phyloP scores from a whole-genome alignment of 2,329 filamentous ascomycete species.

The Botrytis porri region DNA sequence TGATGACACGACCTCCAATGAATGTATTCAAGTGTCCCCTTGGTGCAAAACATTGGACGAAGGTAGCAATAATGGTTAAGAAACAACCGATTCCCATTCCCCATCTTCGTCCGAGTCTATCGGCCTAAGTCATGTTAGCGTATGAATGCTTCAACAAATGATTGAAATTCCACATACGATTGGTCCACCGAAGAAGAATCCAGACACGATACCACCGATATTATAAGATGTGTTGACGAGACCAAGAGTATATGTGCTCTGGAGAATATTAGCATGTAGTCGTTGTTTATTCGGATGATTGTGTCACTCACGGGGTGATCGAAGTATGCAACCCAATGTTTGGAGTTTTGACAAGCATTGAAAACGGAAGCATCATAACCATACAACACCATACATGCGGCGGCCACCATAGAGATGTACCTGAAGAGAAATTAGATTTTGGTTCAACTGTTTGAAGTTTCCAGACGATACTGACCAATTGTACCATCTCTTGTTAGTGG shows the following conservation, averaged over 20 bases:
- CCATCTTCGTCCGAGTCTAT: slow-evolving; percentile 59
- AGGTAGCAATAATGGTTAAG: slow-evolving; percentile 64
- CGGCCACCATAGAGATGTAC: slow-evolving; percentile 66
- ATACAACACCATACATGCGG: slow-evolving; percentile 74
- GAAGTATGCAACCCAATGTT: slow-evolving; percentile 66
- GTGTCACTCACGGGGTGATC: slow-evolving; percentile 37
- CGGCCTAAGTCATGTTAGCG: slow-evolving; percentile 40
- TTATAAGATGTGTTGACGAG: slow-evolving; percentile 67
- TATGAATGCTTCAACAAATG: neutral
- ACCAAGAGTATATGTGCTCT: slow-evolving; percentile 45
- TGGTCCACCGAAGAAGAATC: slow-evolving; percentile 65
- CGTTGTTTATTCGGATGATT: neutral
- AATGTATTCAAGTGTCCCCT: slow-evolving; percentile 60
- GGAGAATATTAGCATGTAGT: neutral
- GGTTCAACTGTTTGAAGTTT: neutral
- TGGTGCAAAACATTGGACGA: slow-evolving; percentile 65
- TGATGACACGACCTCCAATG: slow-evolving; percentile 65
- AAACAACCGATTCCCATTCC: slow-evolving; percentile 65
- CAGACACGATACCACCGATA: slow-evolving; percentile 66
- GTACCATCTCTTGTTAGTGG: slow-evolving; percentile 16
- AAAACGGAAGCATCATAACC: slow-evolving; percentile 73
- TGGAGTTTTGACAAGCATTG: slow-evolving; percentile 66
- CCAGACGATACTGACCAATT: slow-evolving; percentile 9
- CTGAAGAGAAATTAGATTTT: slow-evolving; percentile 36
- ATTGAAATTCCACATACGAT: slow-evolving; percentile 16